These are phyloP conservation scores for Pestalotiopsis sp. DNA, from an alignment of 2,329 filamentous ascomycete species.

Conservation along the genomic window DNA sequence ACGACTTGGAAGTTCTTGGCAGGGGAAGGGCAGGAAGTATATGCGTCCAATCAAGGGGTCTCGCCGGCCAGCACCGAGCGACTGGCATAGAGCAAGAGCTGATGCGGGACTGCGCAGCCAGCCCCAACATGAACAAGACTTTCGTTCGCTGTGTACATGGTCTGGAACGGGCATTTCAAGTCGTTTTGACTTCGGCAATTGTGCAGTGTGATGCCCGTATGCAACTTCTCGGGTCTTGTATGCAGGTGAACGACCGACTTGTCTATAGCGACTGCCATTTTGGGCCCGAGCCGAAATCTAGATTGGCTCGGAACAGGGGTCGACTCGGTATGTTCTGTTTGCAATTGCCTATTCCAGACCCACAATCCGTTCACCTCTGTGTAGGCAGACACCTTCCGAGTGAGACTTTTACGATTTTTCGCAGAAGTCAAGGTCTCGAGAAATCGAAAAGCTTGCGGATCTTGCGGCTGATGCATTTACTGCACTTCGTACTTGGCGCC, in stretches of 20 bases:
- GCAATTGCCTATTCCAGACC: background rate
- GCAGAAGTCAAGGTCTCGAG: background rate
- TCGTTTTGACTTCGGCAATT: too few relatives aligned
- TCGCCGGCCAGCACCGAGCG: background rate
- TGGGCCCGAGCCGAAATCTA: background rate
- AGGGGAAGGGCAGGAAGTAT: background rate
- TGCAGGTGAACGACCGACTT: background rate
- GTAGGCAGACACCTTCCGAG: background rate
- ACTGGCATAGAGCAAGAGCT: background rate
- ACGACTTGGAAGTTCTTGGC: background rate
- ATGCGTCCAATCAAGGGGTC: background rate
- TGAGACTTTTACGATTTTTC: background rate
- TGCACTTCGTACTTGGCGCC: too few relatives aligned
- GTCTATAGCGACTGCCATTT: slow-evolving; percentile 1
- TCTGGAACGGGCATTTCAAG: too few relatives aligned
- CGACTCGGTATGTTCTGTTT: background rate
- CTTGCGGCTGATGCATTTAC: too few relatives aligned
- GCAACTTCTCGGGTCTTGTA: too few relatives aligned
- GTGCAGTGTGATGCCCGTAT: too few relatives aligned
- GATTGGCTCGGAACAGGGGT: background rate
- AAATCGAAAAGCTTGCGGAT: too few relatives aligned
- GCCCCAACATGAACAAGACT: too few relatives aligned
- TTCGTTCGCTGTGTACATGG: too few relatives aligned
- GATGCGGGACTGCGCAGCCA: background rate
- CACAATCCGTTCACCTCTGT: background rate